A percentile compares a stretch with the other conserved stretches of the same genome.
Conservation (phyloP, 306 rosid genomes). For the Malus domestica region DNA sequence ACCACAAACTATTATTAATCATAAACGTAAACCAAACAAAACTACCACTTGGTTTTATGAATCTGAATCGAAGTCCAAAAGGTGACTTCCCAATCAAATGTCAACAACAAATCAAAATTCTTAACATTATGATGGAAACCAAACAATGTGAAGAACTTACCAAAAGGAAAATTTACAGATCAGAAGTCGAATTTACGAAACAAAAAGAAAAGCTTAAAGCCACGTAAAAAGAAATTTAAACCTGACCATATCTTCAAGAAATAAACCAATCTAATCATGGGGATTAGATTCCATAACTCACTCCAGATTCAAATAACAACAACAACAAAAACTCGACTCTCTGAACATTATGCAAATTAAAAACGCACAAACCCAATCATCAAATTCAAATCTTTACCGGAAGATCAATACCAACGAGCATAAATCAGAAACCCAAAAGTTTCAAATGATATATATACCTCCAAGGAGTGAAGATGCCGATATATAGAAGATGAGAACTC, state of each 20-base stretch:
- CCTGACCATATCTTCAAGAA: not conserved
- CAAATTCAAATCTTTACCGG: not conserved
- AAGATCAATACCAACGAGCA: not conserved
- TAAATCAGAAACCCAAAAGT: not conserved
- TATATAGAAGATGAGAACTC: constrained; percentile 8
- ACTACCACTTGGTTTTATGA: not conserved
- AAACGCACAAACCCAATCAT: not conserved
- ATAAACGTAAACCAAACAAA: not conserved
- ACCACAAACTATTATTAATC: not conserved
- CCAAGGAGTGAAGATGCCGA: constrained; percentile 18
- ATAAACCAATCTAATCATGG: not conserved
- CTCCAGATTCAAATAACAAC: not conserved
- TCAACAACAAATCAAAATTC: not conserved
- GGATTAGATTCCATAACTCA: not conserved
- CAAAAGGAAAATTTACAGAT: not conserved
- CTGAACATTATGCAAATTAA: not conserved
- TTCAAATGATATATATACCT: not conserved
- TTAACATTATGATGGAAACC: not conserved
- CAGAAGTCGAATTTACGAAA: not conserved
- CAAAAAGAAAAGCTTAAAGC: not conserved
- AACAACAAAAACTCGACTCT: not conserved
- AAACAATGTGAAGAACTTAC: not conserved
- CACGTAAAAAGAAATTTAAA: not conserved
- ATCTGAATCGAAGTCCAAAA: not conserved
- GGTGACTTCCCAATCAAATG: not conserved